Conservation (phyloP, 2,329 filamentous ascomycete species). For the Exutisphaerella laricina region DNA sequence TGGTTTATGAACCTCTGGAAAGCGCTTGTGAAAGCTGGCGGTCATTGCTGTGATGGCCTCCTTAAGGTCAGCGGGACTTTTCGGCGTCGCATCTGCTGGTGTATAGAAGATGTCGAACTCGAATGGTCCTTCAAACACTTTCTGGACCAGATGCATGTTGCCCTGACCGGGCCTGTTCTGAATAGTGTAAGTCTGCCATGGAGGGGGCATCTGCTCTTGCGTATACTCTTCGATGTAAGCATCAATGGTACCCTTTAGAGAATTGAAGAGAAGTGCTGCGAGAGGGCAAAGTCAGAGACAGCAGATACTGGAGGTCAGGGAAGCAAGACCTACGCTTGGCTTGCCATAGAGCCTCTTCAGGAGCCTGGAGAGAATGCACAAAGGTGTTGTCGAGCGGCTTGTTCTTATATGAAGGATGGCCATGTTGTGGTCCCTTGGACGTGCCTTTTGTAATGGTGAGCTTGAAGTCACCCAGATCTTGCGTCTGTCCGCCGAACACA, state of each 20-base stretch:
- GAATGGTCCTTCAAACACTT: conserved; percentile 82
- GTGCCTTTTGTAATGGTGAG: conserved; percentile 69
- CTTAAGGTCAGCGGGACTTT: conserved; percentile 56
- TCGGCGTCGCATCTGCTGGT: conserved; percentile 55
- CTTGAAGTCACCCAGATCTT: conserved; percentile 71
- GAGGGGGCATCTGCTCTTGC: conserved; percentile 65
- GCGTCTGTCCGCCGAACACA: conserved; percentile 62
- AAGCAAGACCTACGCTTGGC: conserved; percentile 52
- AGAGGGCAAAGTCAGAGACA: conserved; percentile 37
- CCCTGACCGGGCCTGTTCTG: conserved; percentile 62
- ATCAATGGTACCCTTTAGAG: conserved; percentile 60
- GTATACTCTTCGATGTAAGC: conserved; percentile 54
- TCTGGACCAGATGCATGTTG: conserved; percentile 85
- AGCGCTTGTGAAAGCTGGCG: conserved; percentile 67
- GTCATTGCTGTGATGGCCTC: conserved; percentile 62
- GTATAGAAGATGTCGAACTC: conserved; percentile 91
- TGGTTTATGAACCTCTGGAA: conserved; percentile 65
- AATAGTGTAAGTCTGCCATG: conserved; percentile 79
- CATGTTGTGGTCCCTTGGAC: conserved; percentile 53
- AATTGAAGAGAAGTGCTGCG: conserved; percentile 54
- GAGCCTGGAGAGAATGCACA: conserved; percentile 64
- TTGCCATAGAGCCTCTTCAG: conserved; percentile 73
- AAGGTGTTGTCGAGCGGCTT: conserved; percentile 72
- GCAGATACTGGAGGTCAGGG: conserved; percentile 30
- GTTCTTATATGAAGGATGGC: conserved; percentile 59